Evolutionary conservation across 257 asterid genomes (phyloP).

Genomic region (Galeopsis tetrahit): DNA sequence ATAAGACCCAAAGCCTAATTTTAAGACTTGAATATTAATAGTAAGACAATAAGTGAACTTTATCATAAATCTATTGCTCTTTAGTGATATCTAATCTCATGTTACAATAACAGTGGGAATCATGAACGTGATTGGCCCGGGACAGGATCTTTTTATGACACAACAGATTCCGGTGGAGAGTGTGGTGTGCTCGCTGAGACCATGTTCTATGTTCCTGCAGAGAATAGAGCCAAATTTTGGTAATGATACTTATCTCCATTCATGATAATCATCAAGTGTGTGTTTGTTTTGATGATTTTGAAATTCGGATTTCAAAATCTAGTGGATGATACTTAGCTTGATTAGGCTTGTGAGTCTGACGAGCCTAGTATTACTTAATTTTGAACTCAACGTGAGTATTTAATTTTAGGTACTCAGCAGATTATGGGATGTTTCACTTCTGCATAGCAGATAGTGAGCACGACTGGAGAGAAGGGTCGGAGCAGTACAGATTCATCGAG

Average conservation of each 20-base stretch:
- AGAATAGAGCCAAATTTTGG: slow-evolving; percentile 79
- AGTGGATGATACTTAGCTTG: no score
- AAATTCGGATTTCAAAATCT: no score
- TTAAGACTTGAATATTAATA: no score
- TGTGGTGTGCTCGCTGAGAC: slow-evolving; percentile 83
- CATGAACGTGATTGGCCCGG: slow-evolving; percentile 85
- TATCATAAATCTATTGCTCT: background rate
- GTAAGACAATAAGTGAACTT: no score
- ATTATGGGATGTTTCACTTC: slow-evolving; percentile 75
- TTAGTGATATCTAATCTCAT: slow-evolving; percentile 2
- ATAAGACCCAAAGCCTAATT: no score
- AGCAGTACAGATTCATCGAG: slow-evolving; percentile 58
- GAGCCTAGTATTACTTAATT: background rate
- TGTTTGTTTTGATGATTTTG: no score
- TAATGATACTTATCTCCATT: slow-evolving; percentile 32
- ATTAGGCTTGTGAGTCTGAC: no score
- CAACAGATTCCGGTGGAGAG: slow-evolving; percentile 78
- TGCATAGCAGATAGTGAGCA: slow-evolving; percentile 67
- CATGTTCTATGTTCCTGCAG: slow-evolving; percentile 74
- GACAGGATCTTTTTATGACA: slow-evolving; percentile 66
- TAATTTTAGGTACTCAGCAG: slow-evolving; percentile 66
- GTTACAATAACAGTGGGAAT: slow-evolving; percentile 55
- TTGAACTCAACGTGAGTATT: background rate
- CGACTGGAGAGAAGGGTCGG: slow-evolving; percentile 68
- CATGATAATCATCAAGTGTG: background rate